Percentiles rank a stretch among this genome's conserved stretches.
phyloP scores from a whole-genome alignment of 73 alveolate species.

The Paramecium octaurelia region DNA sequence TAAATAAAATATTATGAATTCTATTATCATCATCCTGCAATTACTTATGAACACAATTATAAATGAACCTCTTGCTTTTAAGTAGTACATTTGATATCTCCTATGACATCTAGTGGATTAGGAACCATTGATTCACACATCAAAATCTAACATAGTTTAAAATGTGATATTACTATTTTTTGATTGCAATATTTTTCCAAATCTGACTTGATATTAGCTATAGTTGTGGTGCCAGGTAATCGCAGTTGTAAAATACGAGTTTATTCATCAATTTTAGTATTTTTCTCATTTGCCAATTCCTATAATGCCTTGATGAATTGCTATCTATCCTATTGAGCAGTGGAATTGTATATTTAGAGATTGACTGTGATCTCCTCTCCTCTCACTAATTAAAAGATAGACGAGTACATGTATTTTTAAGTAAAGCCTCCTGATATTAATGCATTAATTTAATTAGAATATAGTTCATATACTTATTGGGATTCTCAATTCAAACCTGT shows the following conservation, averaged over 20 bases:
- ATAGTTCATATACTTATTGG: background rate
- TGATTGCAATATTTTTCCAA: background rate
- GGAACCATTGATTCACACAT: conserved; percentile 30
- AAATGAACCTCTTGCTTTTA: background rate
- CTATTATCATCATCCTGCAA: conserved; percentile 22
- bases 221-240: background rate
- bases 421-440: background rate
- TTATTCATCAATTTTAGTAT: background rate
- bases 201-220: background rate
- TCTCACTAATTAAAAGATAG: background rate
- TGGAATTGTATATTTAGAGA: background rate
- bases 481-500: background rate
- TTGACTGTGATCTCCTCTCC: background rate
- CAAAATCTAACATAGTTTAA: background rate
- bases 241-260: background rate
- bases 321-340: background rate
- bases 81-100: background rate
- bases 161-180: background rate
- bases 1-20: background rate
- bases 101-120: background rate
- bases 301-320: background rate
- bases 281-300: background rate
- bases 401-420: background rate
- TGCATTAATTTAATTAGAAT: background rate
- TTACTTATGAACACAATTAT: background rate